A percentile compares a stretch with the other conserved stretches of the same genome.
phyloP scores from a whole-genome alignment of 2,329 filamentous ascomycete genomes.

The Diaporthe capsici region DNA sequence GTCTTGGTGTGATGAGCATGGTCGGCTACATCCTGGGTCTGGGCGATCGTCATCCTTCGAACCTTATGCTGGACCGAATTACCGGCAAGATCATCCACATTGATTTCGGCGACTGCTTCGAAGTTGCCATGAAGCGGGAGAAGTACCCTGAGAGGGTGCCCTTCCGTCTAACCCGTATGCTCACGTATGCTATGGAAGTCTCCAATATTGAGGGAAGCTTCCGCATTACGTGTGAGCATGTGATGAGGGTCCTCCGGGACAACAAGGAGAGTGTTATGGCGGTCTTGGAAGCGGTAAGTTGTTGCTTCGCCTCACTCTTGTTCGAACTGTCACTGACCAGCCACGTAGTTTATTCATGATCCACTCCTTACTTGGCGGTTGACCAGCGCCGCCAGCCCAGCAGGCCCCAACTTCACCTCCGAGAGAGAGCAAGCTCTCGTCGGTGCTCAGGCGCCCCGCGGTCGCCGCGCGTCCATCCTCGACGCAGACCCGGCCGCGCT shows the following conservation, averaged over 20 bases:
- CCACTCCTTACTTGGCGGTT: slow-evolving; percentile 98
- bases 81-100: slow-evolving; percentile 99
- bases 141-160: slow-evolving; percentile 98
- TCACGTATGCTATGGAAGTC: slow-evolving; percentile 99
- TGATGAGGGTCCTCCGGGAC: slow-evolving; percentile 95
- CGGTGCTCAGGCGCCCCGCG: slow-evolving; percentile 63
- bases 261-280: slow-evolving; percentile 99
- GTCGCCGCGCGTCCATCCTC: slow-evolving; percentile 78
- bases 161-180: slow-evolving; percentile 97
- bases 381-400: slow-evolving; percentile 72
- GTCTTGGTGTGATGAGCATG: slow-evolving; percentile 99
- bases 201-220: slow-evolving; percentile 99
- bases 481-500: slow-evolving; percentile 74
- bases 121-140: slow-evolving; percentile 99
- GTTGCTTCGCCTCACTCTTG: slow-evolving; percentile 27
- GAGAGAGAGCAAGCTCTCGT: slow-evolving; percentile 70
- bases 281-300: slow-evolving; percentile 93
- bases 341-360: slow-evolving; percentile 91
- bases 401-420: slow-evolving; percentile 76
- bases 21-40: slow-evolving; percentile 99
- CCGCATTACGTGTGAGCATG: slow-evolving; percentile 97
- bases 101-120: slow-evolving; percentile 99
- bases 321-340: slow-evolving; percentile 44
- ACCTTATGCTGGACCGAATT: slow-evolving; percentile 95
- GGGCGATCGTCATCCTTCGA: slow-evolving; percentile 96